These are phyloP conservation scores for Phytophthora podocarpi DNA, from an alignment of 352 stramenopile genomes.

Conservation along the genomic window DNA sequence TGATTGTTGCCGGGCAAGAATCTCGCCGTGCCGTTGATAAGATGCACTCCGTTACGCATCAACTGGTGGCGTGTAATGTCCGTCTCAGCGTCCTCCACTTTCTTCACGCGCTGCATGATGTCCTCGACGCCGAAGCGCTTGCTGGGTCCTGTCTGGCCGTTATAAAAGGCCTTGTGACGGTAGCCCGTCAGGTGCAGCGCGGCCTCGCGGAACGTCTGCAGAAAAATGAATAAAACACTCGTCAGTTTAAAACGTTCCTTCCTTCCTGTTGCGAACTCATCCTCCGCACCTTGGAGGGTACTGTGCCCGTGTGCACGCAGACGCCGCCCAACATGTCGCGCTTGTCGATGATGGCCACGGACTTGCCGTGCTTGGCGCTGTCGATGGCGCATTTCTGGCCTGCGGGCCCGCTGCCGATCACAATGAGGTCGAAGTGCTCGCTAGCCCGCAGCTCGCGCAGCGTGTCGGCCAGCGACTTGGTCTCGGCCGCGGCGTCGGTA, in stretches of 20 bases:
- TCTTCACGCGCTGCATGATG: slow-evolving; percentile 85
- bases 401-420: slow-evolving; percentile 88
- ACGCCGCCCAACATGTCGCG: slow-evolving; percentile 87
- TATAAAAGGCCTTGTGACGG: slow-evolving; percentile 90
- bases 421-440: slow-evolving; percentile 90
- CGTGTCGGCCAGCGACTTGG: slow-evolving; percentile 58
- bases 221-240: background rate
- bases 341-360: slow-evolving; percentile 90
- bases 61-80: slow-evolving; percentile 87
- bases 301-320: slow-evolving; percentile 90
- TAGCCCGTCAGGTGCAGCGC: slow-evolving; percentile 90
- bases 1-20: slow-evolving; percentile 76
- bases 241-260: background rate
- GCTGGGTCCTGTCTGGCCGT: slow-evolving; percentile 60
- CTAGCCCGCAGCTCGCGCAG: slow-evolving; percentile 82
- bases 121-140: slow-evolving; percentile 83
- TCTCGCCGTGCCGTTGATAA: slow-evolving; percentile 82
- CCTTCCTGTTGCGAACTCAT: background rate
- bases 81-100: slow-evolving; percentile 83
- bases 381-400: slow-evolving; percentile 92
- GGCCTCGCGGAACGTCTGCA: slow-evolving; percentile 89
- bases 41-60: slow-evolving; percentile 77
- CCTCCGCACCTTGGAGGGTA: slow-evolving; percentile 77
- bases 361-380: slow-evolving; percentile 85
- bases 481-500: background rate